These are phyloP conservation scores for Saprolegnia diclina DNA, from an alignment of 352 stramenopile species.

Conservation along the genomic window DNA sequence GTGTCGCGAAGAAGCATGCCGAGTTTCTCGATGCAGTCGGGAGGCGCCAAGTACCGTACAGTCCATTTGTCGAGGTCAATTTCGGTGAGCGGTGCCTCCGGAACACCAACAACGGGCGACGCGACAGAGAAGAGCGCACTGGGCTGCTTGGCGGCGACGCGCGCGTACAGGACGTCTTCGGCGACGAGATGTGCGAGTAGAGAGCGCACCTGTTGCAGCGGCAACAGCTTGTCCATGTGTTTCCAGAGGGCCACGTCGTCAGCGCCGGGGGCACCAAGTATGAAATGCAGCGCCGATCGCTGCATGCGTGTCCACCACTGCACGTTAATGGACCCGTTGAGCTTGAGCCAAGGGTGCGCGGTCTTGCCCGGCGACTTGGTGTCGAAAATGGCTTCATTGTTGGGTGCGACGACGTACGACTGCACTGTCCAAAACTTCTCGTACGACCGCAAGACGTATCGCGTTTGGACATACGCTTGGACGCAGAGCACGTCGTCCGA, in stretches of 20 bases:
- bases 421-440: constrained; percentile 17
- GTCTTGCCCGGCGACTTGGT: background rate
- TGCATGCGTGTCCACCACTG: constrained; percentile 13
- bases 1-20: background rate
- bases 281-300: constrained; percentile 1
- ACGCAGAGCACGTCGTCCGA: constrained; percentile 1
- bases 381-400: background rate
- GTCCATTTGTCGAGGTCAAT: constrained; percentile 7
- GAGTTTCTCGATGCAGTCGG: constrained; percentile 18
- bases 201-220: constrained; percentile 13
- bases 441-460: constrained; percentile 9
- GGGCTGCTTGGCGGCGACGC: background rate
- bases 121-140: background rate
- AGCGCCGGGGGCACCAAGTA: background rate
- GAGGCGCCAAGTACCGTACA: constrained; percentile 12
- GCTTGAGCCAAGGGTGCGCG: constrained; percentile 18
- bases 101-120: constrained; percentile 2
- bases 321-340: background rate
- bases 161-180: constrained; percentile 21
- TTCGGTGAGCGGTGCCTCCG: background rate
- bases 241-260: background rate
- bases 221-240: constrained; percentile 2
- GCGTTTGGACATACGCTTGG: background rate
- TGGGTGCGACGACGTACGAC: background rate
- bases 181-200: constrained; percentile 1